These are phyloP conservation scores for Flaveria trinervia DNA, from an alignment of 129 eudicot species.

Conservation along the genomic window DNA sequence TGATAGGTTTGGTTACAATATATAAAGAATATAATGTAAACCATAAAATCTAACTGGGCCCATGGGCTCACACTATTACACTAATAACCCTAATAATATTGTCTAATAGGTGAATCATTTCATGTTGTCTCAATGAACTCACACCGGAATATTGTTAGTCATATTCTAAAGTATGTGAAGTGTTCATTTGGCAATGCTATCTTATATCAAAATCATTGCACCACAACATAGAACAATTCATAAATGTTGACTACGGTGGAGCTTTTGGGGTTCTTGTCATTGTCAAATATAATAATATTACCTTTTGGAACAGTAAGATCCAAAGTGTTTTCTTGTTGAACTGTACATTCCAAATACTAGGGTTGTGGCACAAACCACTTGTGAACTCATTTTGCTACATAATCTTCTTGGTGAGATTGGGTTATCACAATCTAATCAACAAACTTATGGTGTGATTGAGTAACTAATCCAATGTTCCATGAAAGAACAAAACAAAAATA, in stretches of 20 bases:
- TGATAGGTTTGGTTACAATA: too few species aligned
- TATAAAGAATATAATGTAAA: too few species aligned
- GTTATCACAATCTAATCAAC: neutral
- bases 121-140: too few species aligned
- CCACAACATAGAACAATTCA: neutral
- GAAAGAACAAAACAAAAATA: neutral
- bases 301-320: neutral
- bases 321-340: neutral
- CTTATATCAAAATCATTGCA: neutral
- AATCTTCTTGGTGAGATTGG: neutral
- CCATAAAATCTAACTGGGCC: too few species aligned
- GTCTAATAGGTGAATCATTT: too few species aligned
- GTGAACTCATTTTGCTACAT: neutral
- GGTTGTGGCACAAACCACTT: neutral
- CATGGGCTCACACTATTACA: too few species aligned
- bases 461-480: neutral
- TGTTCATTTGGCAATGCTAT: too few species aligned
- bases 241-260: too few species aligned
- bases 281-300: neutral
- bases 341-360: neutral
- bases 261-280: too few species aligned
- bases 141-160: too few species aligned
- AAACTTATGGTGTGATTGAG: neutral
- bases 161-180: too few species aligned
- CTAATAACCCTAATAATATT: too few species aligned